Evolutionary conservation across 495 filamentous ascomycete species (phyloP).

Genomic region (Articulospora tetracladia): DNA sequence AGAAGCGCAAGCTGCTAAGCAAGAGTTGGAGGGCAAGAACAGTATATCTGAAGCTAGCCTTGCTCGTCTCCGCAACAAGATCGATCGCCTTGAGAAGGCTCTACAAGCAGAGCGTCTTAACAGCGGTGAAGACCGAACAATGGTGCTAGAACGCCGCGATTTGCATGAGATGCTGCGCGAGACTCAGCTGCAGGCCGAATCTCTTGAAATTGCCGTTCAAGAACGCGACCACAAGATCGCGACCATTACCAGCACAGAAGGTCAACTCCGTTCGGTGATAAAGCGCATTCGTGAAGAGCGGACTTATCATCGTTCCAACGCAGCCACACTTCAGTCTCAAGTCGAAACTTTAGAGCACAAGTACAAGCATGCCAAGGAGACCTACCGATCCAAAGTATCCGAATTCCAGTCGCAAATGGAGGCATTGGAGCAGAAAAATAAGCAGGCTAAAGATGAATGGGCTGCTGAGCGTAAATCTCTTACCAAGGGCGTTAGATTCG

Average conservation of each 20-base stretch:
- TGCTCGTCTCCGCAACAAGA: conserved; percentile 26
- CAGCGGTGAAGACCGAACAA: conserved; percentile 30
- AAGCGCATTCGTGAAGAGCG: conserved; percentile 58
- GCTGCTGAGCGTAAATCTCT: conserved; percentile 41
- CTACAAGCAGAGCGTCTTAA: conserved; percentile 43
- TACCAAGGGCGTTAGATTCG: conserved; percentile 38
- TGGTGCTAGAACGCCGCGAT: conserved; percentile 32
- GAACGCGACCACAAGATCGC: conserved; percentile 42
- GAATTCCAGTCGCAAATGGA: conserved; percentile 35
- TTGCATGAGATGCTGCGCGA: conserved; percentile 37
- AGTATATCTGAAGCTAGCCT: conserved; percentile 26
- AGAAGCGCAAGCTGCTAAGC: conserved; percentile 28
- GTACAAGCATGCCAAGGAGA: conserved; percentile 31
- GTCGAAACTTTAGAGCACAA: conserved; percentile 44
- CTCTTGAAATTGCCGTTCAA: conserved; percentile 37
- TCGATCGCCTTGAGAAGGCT: conserved; percentile 45
- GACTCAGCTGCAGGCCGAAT: conserved; percentile 35
- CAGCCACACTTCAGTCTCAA: conserved; percentile 34
- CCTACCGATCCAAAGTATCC: conserved; percentile 39
- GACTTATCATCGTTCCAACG: conserved; percentile 42
- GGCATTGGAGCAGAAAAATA: conserved; percentile 40
- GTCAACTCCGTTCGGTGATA: conserved; percentile 53
- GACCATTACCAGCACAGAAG: conserved; percentile 41
- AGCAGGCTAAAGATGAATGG: conserved; percentile 36
- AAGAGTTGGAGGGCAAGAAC: conserved; percentile 30